Evolutionary conservation across 768 basidiomycete species (phyloP).

Genomic region (Lactarius sp.): DNA sequence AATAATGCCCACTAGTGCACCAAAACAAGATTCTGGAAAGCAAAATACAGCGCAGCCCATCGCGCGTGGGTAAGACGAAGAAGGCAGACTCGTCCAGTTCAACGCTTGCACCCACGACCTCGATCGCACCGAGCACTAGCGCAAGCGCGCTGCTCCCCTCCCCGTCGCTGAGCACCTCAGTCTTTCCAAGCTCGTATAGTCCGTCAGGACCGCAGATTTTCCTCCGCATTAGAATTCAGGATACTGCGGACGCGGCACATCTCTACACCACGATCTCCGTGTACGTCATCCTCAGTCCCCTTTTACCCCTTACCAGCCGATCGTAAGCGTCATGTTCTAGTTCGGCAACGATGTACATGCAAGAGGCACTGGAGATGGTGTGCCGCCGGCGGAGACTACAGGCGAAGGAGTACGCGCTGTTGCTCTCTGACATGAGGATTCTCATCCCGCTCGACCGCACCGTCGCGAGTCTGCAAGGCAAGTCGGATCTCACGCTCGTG

Average conservation of each 20-base stretch:
- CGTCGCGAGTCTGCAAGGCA: conserved; percentile 90
- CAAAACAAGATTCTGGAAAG: conserved; percentile 79
- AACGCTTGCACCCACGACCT: conserved; percentile 29
- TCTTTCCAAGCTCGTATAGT: conserved; percentile 60
- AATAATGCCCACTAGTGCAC: conserved; percentile 39
- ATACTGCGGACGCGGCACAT: conserved; percentile 77
- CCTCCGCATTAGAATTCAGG: conserved; percentile 74
- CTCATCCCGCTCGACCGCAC: conserved; percentile 90
- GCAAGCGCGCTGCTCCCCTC: conserved; percentile 29
- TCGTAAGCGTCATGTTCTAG: conserved; percentile 35
- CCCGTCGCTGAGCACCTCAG: conserved; percentile 33
- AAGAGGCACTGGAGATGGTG: conserved; percentile 86
- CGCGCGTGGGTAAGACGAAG: conserved; percentile 58
- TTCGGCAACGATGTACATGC: conserved; percentile 93
- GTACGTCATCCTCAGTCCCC: conserved; percentile 44
- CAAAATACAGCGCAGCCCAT: conserved; percentile 79
- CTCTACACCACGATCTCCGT: conserved; percentile 88
- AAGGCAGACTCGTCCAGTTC: conserved; percentile 44
- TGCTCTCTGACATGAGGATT: conserved; percentile 61
- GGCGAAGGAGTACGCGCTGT: conserved; percentile 78
- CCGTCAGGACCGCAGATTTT: conserved; percentile 79
- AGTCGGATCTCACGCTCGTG: conserved; percentile 75
- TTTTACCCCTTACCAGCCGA: background rate
- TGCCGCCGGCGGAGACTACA: conserved; percentile 67
- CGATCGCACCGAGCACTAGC: conserved; percentile 21